Base-by-base conservation (phyloP, 768 basidiomycete species). In the Lanmaoa pseudosensibilis region DNA sequence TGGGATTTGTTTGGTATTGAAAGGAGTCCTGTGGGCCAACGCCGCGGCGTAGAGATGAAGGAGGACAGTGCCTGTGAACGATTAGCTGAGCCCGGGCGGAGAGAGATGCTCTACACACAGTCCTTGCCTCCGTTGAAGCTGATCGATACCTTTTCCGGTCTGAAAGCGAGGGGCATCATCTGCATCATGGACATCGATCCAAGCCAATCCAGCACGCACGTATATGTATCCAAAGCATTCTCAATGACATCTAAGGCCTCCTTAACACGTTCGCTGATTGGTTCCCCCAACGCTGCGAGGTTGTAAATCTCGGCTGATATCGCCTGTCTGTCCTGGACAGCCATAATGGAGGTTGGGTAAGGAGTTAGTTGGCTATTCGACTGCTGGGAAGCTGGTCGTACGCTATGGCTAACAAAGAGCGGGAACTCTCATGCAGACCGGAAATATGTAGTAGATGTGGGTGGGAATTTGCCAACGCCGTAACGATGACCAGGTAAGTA, bases 111-210 rank as follows among this genome's bases (percentile, higher is more conserved):
- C 27, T 15, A 78, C 86, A 64, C 65, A 96, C 97, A 99, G 69
- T 99, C 97, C 72, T 99, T 99, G 50, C 97, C 97, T 11, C 97
- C 97, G 63, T 98, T 99, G 77, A 98, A 99, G 73, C 94, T 97
- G 57, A 99, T 79, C 3, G 94, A 88, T 5, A 94, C 75, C 53
- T 80, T 77, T 36, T 87, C 83, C 65, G 82, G 79, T 48, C 92
- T 91, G 70, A 55, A 54, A 51, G 50, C 51, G 37, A 57, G 12
- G 33, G 36, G 11, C 34, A 5, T 41, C 27, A 23, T 60, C 45
- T 46, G 56, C 39, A 58, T 62, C 53, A 46, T n/a, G 45, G 25
- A n/a, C 45, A 21, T 45, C 6, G 32, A 54, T 36, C 23, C 51
- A 18, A 18, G 30, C 25, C 46, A 52, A 46, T 55, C 63, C 33